phyloP scores from a whole-genome alignment of 2,329 filamentous ascomycete genomes.

The Trichophyton rubrum region DNA sequence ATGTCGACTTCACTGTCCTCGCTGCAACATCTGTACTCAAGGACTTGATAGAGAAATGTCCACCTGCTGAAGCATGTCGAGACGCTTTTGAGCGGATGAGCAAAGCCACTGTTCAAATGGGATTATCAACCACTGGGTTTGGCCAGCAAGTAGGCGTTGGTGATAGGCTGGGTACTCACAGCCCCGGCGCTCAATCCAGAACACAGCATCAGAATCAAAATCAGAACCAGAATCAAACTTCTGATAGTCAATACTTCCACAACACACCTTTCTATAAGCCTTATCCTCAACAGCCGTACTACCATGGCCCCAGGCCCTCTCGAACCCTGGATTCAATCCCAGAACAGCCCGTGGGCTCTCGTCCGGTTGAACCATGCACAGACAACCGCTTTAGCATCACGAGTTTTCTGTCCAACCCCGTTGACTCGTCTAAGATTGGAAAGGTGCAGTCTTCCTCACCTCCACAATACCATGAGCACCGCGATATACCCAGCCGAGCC shows the following conservation, averaged over 20 bases:
- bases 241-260: not conserved
- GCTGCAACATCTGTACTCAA: conserved; percentile 85
- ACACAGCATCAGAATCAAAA: not conserved
- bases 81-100: conserved; percentile 93
- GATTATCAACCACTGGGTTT: conserved; percentile 73
- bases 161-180: not conserved
- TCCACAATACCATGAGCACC: conserved; percentile 3
- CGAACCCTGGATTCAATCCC: not conserved
- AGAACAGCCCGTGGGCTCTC: not conserved
- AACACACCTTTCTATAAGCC: not conserved
- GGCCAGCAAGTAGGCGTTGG: conserved; percentile 34
- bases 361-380: not conserved
- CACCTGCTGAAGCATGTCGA: conserved; percentile 83
- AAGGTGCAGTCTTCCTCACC: not conserved
- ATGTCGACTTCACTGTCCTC: conserved; percentile 93
- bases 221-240: not conserved
- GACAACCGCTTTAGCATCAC: conserved; percentile 1
- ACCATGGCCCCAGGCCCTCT: not conserved
- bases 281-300: not conserved
- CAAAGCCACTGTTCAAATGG: conserved; percentile 92
- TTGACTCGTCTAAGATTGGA: not conserved
- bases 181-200: not conserved
- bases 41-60: conserved; percentile 87
- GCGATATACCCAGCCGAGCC: not conserved
- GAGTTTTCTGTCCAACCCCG: not conserved